These are phyloP conservation scores for Rutidosis leptorrhynchoides DNA, from an alignment of 129 eudicot genomes.

Conservation along the genomic window DNA sequence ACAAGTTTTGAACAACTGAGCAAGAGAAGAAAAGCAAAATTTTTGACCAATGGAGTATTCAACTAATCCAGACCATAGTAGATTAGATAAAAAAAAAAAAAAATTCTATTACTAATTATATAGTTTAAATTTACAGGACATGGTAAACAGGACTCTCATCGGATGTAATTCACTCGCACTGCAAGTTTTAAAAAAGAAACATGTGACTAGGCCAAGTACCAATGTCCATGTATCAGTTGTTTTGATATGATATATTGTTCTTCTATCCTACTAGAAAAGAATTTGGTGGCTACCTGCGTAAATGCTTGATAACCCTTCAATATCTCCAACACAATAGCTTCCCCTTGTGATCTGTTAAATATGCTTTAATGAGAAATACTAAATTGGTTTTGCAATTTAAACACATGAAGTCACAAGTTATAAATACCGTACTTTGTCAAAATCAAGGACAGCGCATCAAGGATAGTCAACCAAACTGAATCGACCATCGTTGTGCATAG, in stretches of 20 bases:
- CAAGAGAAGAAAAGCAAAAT: neutral
- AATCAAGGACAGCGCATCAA: slow-evolving; percentile 89
- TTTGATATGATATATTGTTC: slow-evolving; percentile 6
- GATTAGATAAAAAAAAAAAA: neutral
- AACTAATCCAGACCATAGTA: slow-evolving; percentile 3
- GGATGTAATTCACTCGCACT: slow-evolving; percentile 6
- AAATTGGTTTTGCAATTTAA: slow-evolving; percentile 10
- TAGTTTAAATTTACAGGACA: neutral
- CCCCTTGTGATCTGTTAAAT: slow-evolving; percentile 82
- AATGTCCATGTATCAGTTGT: slow-evolving; percentile 10
- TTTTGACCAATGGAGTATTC: neutral
- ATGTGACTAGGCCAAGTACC: neutral
- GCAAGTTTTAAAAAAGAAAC: neutral
- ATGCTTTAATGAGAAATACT: slow-evolving; percentile 26
- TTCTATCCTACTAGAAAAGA: neutral
- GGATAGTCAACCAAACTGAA: slow-evolving; percentile 89
- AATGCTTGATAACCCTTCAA: slow-evolving; percentile 97
- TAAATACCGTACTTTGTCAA: slow-evolving; percentile 62
- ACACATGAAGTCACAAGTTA: slow-evolving; percentile 13
- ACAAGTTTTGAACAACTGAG: neutral
- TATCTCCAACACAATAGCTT: slow-evolving; percentile 96
- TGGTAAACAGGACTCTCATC: slow-evolving; percentile 4
- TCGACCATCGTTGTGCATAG: slow-evolving; percentile 90
- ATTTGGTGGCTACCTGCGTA: slow-evolving; percentile 63
- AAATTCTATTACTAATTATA: slow-evolving; percentile 6